Evolutionary conservation across 2,329 filamentous ascomycete genomes (phyloP), one percentile per base, ranked within the genome.

Genomic region (Thielaviopsis populi): DNA sequence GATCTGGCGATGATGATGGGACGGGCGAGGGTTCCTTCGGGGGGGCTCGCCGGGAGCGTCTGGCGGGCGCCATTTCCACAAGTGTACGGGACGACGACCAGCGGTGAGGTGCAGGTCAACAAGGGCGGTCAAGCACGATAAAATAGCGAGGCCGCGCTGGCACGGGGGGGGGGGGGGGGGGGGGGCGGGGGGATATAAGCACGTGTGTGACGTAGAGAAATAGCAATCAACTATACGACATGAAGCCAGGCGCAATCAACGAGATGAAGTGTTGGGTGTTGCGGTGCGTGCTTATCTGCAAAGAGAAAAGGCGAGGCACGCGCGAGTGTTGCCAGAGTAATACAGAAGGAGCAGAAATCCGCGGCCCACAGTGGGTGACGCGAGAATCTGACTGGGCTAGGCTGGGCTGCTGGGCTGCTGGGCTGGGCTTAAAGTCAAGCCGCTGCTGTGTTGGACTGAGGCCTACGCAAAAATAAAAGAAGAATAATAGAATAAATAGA

Each of bases 21-120:
- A 58, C 62, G 5, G 61, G 61, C 37, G 58, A 61, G n/a, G 41
- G 61, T 59, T 61, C 59, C 62, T 66, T 63, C n/a, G 46, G 61
- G 42, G 65, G 58, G 19, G 65, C 65, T 63, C 65, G 62, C 59
- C 62, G 65, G 41, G 65, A 50, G 62, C 65, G 65, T 63, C 62
- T 63, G 46, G 61, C 65, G 37, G 65, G 62, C 50, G 65, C 65
- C 65, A 66, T 66, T 66, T 60, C 48, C 53, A 43, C 22, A n/a
- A 22, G 33, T 13, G 41, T 50, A 37, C n/a, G 37, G 5, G 53
- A 37, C 53, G 27, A 19, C 27, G 53, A n/a, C 53, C 24, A 37
- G 53, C 27, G 53, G 33, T 60, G 58, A 60, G 37, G 33, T 60
- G 27, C 42, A n/a, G 33, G 30, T 42, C 8, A 60, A 60, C n/a